Evolutionary conservation across 2,329 filamentous ascomycete genomes (phyloP).

Genomic region (Fusarium mangiferae): DNA sequence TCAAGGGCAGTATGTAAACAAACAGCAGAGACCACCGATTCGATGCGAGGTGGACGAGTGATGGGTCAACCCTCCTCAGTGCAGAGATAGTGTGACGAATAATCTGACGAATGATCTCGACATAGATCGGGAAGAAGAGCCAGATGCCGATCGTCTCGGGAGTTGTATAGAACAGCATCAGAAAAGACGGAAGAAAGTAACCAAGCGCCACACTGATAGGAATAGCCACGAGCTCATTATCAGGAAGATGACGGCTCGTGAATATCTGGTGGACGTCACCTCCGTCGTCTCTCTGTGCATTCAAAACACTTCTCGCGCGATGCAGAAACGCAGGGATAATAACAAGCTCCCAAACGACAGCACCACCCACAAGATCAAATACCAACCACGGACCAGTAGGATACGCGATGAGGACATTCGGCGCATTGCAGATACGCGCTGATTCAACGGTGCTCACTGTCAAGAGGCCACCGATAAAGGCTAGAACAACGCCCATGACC

Average conservation of each 20-base stretch:
- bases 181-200: conserved; percentile 57
- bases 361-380: conserved; percentile 60
- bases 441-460: conserved; percentile 62
- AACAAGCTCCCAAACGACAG: conserved; percentile 62
- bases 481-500: conserved; percentile 55
- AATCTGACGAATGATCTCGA: conserved; percentile 54
- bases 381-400: conserved; percentile 58
- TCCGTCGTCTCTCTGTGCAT: conserved; percentile 20
- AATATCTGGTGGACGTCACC: conserved; percentile 26
- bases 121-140: conserved; percentile 64
- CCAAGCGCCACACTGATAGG: conserved; percentile 60
- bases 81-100: conserved; percentile 46
- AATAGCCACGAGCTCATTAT: conserved; percentile 67
- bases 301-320: conserved; percentile 52
- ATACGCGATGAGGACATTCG: conserved; percentile 50
- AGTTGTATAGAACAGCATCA: conserved; percentile 57
- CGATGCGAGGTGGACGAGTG: conserved; percentile 57
- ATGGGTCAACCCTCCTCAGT: conserved; percentile 42
- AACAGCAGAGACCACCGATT: conserved; percentile 50
- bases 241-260: conserved; percentile 52
- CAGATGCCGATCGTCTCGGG: conserved; percentile 55
- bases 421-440: conserved; percentile 55
- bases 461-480: conserved; percentile 58
- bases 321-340: conserved; percentile 62
- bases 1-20: conserved; percentile 58